Evolutionary conservation across 768 basidiomycete species (phyloP).

Genomic region (Podaxis sp.): DNA sequence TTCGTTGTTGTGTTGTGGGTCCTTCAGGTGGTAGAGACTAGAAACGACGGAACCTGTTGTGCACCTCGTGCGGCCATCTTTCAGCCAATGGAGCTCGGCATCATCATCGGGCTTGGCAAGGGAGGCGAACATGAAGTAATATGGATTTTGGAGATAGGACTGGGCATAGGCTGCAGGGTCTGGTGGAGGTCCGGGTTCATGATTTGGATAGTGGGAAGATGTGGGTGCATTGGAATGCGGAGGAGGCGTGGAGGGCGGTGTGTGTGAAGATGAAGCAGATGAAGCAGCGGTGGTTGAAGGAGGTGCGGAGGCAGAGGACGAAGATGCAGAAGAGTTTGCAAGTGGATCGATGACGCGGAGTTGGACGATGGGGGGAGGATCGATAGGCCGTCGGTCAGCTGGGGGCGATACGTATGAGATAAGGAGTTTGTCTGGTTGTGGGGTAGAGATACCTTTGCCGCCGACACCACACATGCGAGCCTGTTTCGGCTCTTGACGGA

Average conservation of each 20-base stretch:
- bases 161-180: conserved; percentile 44
- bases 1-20: conserved; percentile 51
- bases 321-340: conserved; percentile 10
- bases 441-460: conserved; percentile 54
- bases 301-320: conserved; percentile 6
- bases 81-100: conserved; percentile 80
- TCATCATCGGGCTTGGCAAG: conserved; percentile 89
- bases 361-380: conserved; percentile 97
- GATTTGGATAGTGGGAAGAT: conserved; percentile 13
- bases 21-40: conserved; percentile 88
- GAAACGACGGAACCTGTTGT: conserved; percentile 92
- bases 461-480: conserved; percentile 90
- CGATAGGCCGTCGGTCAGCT: conserved; percentile 95
- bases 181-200: conserved; percentile 29
- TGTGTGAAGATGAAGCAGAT: neutral
- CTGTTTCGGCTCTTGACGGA: conserved; percentile 91
- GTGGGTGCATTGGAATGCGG: neutral
- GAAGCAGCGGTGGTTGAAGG: neutral
- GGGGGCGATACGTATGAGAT: conserved; percentile 14
- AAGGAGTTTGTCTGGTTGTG: neutral
- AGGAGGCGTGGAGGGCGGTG: neutral
- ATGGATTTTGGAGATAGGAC: conserved; percentile 83
- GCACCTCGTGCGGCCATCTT: conserved; percentile 90
- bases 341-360: conserved; percentile 81
- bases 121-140: conserved; percentile 95